These are phyloP conservation scores for Wickerhamiella occidentalis DNA, from an alignment of 805 yeast species.

Conservation along the genomic window DNA sequence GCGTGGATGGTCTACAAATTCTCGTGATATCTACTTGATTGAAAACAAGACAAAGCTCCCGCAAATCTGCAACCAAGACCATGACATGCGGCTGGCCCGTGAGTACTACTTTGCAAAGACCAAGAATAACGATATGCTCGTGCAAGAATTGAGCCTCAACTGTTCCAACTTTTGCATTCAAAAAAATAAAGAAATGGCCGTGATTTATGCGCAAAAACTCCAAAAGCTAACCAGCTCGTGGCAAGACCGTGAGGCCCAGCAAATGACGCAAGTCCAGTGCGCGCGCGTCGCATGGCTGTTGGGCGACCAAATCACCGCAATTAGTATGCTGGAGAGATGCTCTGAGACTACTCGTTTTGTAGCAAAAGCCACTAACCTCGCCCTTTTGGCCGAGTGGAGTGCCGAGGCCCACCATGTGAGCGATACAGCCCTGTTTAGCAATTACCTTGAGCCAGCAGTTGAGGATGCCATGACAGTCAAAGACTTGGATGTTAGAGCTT, in stretches of 20 bases:
- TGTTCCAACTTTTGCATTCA: conserved; percentile 13
- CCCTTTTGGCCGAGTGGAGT: conserved; percentile 46
- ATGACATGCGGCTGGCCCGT: conserved; percentile 11
- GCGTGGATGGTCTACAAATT: neutral
- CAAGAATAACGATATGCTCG: neutral
- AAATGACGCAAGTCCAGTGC: conserved; percentile 31
- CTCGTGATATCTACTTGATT: neutral
- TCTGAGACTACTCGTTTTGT: neutral
- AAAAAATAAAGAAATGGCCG: conserved; percentile 2
- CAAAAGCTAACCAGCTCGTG: neutral
- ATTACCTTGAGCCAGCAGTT: conserved; percentile 43
- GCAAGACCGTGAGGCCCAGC: neutral
- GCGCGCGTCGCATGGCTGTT: conserved; percentile 58
- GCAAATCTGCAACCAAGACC: neutral
- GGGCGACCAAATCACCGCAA: conserved; percentile 44
- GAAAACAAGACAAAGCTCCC: neutral
- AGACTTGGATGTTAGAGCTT: conserved; percentile 33
- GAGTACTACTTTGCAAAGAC: conserved; percentile 25
- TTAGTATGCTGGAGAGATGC: conserved; percentile 36
- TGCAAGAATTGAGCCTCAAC: conserved; percentile 12
- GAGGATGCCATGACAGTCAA: neutral
- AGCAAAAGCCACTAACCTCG: conserved; percentile 13
- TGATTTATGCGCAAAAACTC: neutral
- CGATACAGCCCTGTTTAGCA: conserved; percentile 43
- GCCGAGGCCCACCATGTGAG: conserved; percentile 59